Conservation (phyloP, 805 yeast species). For the Wickerhamiella alocasiicola region DNA sequence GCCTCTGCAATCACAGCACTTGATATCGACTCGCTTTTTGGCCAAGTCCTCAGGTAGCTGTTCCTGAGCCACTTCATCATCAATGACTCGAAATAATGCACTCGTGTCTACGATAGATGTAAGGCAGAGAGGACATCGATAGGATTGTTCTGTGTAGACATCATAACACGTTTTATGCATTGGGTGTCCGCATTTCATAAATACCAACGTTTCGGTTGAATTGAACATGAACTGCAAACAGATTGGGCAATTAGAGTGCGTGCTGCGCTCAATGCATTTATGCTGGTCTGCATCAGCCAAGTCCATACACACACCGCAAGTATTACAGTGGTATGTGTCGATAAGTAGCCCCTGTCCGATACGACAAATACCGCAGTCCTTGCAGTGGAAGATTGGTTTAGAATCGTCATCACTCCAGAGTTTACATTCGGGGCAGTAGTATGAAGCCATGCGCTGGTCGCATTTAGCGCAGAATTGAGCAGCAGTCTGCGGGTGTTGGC, state of each 20-base stretch:
- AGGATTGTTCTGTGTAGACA: slow-evolving; percentile 68
- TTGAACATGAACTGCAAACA: slow-evolving; percentile 87
- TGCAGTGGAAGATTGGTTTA: slow-evolving; percentile 83
- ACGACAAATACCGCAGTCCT: slow-evolving; percentile 84
- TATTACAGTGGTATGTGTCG: slow-evolving; percentile 84
- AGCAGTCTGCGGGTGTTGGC: slow-evolving; percentile 65
- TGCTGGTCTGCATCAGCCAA: slow-evolving; percentile 67
- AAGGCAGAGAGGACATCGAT: slow-evolving; percentile 85
- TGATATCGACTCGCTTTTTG: slow-evolving; percentile 60
- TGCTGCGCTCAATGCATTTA: slow-evolving; percentile 72
- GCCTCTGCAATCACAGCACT: slow-evolving; percentile 73
- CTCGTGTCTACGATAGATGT: slow-evolving; percentile 79
- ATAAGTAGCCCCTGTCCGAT: slow-evolving; percentile 78
- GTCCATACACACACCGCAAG: slow-evolving; percentile 79
- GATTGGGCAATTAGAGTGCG: slow-evolving; percentile 85
- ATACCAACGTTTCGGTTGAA: slow-evolving; percentile 68
- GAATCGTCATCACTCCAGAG: slow-evolving; percentile 63
- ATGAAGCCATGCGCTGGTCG: slow-evolving; percentile 52
- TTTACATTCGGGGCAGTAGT: slow-evolving; percentile 67
- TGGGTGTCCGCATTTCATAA: slow-evolving; percentile 90
- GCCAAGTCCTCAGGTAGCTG: slow-evolving; percentile 71
- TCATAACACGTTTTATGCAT: slow-evolving; percentile 78
- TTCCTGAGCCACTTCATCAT: slow-evolving; percentile 65
- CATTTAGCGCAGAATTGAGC: slow-evolving; percentile 58
- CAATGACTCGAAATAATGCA: slow-evolving; percentile 74